Evolutionary conservation across 2,329 filamentous ascomycete species (phyloP).

Genomic region (Helminthosporium solani): DNA sequence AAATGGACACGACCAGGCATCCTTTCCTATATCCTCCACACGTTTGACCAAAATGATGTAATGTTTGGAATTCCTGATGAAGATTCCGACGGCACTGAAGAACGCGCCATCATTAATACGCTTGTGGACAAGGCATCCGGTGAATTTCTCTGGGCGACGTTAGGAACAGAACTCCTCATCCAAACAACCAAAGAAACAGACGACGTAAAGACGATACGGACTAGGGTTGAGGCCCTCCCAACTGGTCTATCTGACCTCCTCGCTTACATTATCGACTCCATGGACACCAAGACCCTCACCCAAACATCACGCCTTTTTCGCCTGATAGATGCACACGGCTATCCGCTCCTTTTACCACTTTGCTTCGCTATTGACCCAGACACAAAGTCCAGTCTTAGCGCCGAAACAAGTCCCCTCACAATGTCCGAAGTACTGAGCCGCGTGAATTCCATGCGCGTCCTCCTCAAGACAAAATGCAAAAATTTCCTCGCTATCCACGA

Average conservation of each 20-base stretch:
- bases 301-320: constrained; percentile 22
- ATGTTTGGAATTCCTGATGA: constrained; percentile 24
- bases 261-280: constrained; percentile 22
- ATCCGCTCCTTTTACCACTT: constrained; percentile 24
- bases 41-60: constrained; percentile 19
- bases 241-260: constrained; percentile 27
- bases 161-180: constrained; percentile 26
- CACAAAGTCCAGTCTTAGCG: constrained; percentile 18
- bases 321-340: constrained; percentile 25
- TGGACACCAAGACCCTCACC: constrained; percentile 20
- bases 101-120: constrained; percentile 20
- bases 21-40: constrained; percentile 17
- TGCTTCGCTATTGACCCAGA: constrained; percentile 25
- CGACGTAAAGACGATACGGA: constrained; percentile 23
- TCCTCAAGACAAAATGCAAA: constrained; percentile 21
- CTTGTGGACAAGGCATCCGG: constrained; percentile 28
- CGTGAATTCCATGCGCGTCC: constrained; percentile 18
- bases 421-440: constrained; percentile 17
- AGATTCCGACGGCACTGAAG: constrained; percentile 20
- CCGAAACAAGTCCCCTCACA: constrained; percentile 21
- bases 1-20: constrained; percentile 22
- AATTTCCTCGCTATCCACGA: constrained; percentile 26
- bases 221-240: constrained; percentile 26
- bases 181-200: constrained; percentile 21
- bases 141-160: constrained; percentile 28